Conservation (phyloP, 768 basidiomycete genomes). For the Crucibulum laeve region DNA sequence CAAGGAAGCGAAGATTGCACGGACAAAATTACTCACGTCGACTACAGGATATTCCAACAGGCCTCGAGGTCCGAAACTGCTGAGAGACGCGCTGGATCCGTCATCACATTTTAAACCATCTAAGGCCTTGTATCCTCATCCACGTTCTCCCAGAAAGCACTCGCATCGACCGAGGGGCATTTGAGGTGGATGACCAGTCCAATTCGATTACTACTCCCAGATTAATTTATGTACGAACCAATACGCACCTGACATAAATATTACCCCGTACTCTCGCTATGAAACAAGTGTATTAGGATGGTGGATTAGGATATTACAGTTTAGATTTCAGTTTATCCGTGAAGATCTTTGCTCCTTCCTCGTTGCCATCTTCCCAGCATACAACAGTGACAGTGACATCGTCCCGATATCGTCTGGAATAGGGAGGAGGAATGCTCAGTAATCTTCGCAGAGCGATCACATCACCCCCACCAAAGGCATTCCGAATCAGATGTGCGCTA, state of each 20-base stretch:
- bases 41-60: too few relatives aligned
- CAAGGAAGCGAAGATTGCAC: too few relatives aligned
- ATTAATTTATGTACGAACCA: background rate
- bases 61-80: too few relatives aligned
- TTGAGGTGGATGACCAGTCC: background rate
- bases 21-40: too few relatives aligned
- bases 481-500: constrained; percentile 81
- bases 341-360: constrained; percentile 30
- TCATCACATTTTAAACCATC: background rate
- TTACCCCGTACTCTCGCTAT: too few relatives aligned
- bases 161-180: background rate
- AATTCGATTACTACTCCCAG: background rate
- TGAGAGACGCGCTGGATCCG: background rate
- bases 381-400: constrained; percentile 84
- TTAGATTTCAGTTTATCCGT: constrained; percentile 46
- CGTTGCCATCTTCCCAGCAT: constrained; percentile 76
- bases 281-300: background rate
- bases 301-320: constrained; percentile 29
- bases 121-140: background rate
- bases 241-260: background rate
- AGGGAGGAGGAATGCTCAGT: constrained; percentile 81
- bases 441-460: constrained; percentile 47
- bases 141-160: background rate
- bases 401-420: constrained; percentile 74
- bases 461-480: constrained; percentile 88